phyloP scores from a whole-genome alignment of 306 rosid genomes.

The Urtica urens region DNA sequence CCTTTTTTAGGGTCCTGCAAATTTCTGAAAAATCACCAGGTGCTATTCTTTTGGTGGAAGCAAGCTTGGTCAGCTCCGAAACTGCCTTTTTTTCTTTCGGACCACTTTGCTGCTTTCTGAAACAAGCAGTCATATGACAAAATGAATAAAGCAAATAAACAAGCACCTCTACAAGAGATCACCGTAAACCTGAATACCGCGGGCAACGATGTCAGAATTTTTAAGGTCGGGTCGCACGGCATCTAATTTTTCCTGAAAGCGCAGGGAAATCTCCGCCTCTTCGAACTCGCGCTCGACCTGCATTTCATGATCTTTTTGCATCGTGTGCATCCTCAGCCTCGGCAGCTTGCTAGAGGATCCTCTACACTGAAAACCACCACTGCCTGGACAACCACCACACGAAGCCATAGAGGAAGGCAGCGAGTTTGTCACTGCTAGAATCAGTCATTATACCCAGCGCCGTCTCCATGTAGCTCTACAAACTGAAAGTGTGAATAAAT shows the following conservation, averaged over 20 bases:
- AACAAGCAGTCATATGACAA: constrained; percentile 4
- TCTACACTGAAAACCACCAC: constrained; percentile 32
- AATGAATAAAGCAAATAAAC: neutral
- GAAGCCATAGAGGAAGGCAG: constrained; percentile 31
- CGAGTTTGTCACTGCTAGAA: constrained; percentile 83
- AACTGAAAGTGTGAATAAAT: constrained; percentile 38
- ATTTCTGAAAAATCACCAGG: constrained; percentile 93
- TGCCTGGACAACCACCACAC: constrained; percentile 48
- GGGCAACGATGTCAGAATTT: too few relatives aligned
- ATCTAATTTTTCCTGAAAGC: constrained; percentile 43
- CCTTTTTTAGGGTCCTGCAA: constrained; percentile 89
- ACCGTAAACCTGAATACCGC: too few relatives aligned
- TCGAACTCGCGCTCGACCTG: constrained; percentile 51
- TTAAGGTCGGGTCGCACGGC: too few relatives aligned
- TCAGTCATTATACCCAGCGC: constrained; percentile 89
- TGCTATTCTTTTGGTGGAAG: constrained; percentile 82
- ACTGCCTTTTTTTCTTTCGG: constrained; percentile 94
- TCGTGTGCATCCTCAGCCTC: constrained; percentile 31
- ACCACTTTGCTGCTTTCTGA: constrained; percentile 97
- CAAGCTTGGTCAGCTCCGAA: constrained; percentile 81
- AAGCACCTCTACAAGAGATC: neutral
- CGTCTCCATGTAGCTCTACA: constrained; percentile 96
- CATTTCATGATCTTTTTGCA: constrained; percentile 41
- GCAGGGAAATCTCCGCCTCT: constrained; percentile 47
- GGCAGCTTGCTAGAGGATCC: constrained; percentile 36